phyloP scores from a whole-genome alignment of 2,329 filamentous ascomycete genomes.

The Bipolaris gigantea region DNA sequence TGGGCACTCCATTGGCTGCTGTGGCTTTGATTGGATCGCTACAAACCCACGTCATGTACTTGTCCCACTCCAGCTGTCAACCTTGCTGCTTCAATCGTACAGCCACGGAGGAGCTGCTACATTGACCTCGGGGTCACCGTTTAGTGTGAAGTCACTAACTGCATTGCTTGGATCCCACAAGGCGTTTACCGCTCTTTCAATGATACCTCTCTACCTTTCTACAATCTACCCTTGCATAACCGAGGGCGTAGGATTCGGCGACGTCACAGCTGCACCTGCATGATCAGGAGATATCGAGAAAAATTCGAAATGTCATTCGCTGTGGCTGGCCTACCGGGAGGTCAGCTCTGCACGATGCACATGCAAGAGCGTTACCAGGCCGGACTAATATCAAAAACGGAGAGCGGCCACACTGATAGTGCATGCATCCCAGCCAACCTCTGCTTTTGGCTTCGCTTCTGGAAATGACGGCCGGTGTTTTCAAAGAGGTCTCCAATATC shows the following conservation, averaged over 20 bases:
- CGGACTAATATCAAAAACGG: neutral
- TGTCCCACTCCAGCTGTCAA: neutral
- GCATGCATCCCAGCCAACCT: constrained; percentile 1
- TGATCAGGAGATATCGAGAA: neutral
- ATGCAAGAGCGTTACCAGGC: neutral
- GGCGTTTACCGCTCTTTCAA: constrained; percentile 7
- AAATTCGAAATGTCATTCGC: neutral
- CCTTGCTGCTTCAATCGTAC: neutral
- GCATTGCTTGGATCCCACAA: neutral
- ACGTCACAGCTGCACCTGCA: neutral
- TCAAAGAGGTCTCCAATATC: neutral
- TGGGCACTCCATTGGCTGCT: neutral
- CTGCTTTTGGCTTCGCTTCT: neutral
- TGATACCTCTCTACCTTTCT: neutral
- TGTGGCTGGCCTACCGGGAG: neutral
- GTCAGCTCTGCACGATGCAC: constrained; percentile 2
- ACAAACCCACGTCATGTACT: neutral
- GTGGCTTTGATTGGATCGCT: neutral
- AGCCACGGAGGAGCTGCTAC: neutral
- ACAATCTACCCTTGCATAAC: neutral
- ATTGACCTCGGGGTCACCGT: neutral
- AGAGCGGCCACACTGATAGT: neutral
- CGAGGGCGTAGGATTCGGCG: neutral
- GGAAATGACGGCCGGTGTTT: neutral
- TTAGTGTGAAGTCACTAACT: neutral